Percentiles rank a stretch among this genome's conserved stretches.
Conservation (phyloP, 192 early-diverging fungal species). For the Podila clonocystis region DNA sequence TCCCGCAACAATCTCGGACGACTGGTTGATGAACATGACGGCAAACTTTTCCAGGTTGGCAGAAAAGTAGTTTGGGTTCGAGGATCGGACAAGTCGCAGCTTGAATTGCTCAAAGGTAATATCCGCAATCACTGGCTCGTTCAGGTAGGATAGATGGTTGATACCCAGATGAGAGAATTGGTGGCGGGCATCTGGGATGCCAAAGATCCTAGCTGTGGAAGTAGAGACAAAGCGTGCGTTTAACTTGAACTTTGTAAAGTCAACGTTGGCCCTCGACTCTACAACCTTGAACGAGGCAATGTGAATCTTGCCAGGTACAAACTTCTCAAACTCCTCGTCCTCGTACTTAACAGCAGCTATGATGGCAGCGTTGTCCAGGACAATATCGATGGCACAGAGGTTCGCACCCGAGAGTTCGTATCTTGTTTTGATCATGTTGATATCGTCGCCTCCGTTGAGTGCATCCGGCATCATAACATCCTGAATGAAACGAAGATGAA, state of each 20-base stretch:
- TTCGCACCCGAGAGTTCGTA: conserved; percentile 68
- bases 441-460: conserved; percentile 56
- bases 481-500: conserved; percentile 76
- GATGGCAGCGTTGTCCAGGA: conserved; percentile 61
- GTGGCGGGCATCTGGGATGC: conserved; percentile 66
- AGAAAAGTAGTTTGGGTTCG: conserved; percentile 59
- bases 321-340: conserved; percentile 61
- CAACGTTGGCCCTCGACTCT: conserved; percentile 64
- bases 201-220: conserved; percentile 60
- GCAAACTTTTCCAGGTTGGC: conserved; percentile 55
- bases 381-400: conserved; percentile 71
- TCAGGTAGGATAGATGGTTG: conserved; percentile 24
- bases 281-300: conserved; percentile 57
- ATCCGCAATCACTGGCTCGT: conserved; percentile 63
- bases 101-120: conserved; percentile 54
- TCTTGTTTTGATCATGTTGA: conserved; percentile 60
- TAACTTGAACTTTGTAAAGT: conserved; percentile 61
- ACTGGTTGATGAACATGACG: conserved; percentile 72
- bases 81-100: conserved; percentile 56
- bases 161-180: conserved; percentile 54
- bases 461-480: conserved; percentile 75
- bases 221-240: conserved; percentile 68
- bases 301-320: conserved; percentile 54
- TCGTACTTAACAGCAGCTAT: conserved; percentile 61
- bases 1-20: conserved; percentile 76